Base-by-base conservation (phyloP, 2,329 filamentous ascomycete species). In the Trichoderma asperellum region DNA sequence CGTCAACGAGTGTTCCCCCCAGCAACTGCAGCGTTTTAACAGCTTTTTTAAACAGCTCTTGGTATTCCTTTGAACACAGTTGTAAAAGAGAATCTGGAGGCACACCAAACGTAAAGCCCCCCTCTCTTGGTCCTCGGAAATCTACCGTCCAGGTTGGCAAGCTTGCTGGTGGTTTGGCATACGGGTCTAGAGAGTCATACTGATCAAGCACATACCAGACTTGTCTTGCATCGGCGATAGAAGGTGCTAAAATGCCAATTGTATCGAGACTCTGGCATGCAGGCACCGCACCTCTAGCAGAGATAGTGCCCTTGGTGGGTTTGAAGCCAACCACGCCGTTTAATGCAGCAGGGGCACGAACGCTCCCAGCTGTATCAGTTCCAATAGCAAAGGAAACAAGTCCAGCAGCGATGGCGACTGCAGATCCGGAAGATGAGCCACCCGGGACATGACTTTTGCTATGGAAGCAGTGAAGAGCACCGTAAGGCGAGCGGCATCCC, bases 281-380 rank as follows among this genome's bases (percentile, higher is more conserved):
- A 5, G 53, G 63, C 10, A 66, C 53, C 37, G 29, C 63, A 4
- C 53, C 53, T 47, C 63, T 57, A 1, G 63, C 63, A 7, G 63
- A 66, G 8, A 66, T 58, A 8, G 63, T 66, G 11, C 63, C 63
- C 14, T 66, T 66, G 12, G 63, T 66, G 2, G 63, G 63, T 10
- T 71, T 66, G 63, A 58, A 66, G 49, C 73, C 73, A 8, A 70
- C 72, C 21, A 70, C 68, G 37, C 73, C 72, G 6, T 70, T 73
- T 11, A 74, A 57, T 21, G 73, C 73, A 32, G 73, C 73, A 5
- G 73, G 73, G 34, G 70, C 69, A 18, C 72, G 70, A 27, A 64
- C 24, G 11, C 72, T 73, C 18, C 73, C 72, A 7, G 72, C 73
- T 2, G 73, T 74, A 55, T 74, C 73, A 10, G 73, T 74, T 2